Evolutionary conservation across 495 filamentous ascomycete species (phyloP), one percentile per base, ranked within the genome.

Genomic region (Schizothecium vesticola): DNA sequence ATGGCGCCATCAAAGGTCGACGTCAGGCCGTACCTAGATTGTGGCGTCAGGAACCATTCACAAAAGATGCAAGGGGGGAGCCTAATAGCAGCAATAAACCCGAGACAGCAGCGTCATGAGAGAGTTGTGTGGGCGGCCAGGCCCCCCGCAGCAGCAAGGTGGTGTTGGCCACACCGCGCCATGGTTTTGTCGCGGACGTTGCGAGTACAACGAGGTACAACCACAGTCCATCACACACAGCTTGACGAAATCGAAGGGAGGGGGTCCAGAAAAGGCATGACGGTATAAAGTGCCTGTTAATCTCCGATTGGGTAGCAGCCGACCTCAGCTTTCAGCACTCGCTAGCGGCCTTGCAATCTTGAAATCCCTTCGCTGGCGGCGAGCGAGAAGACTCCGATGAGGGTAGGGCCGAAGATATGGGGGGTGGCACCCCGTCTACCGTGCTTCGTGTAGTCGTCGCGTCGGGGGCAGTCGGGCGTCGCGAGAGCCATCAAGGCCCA

Each of bases 251-350:
- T 25, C 58, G 23, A 59, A 25, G 19, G 36, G 24, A 56, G 62
- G 25, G 33, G 29, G 56, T 59, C 31, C 33, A 31, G 21, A 22
- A 65, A 51, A 51, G 43, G 69, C 69, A 71, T 71, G 69, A 71
- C 57, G 56, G 56, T 58, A 71, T 43, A 71, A 64, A 71, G 67
- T 71, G 61, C 25, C 13, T 19, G 16, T 67, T 70, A 70, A 70
- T 70, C 61, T 72, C 70, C 70, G 70, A 72, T 67, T 70, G 29
- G 70, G 70, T 71, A 56, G 66, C 66, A 71, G 11, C 62, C 64
- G 62, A 19, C 51, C 36, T 26, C 25, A 68, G 29, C 61, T 33
- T 26, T 16, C 26, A 59, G 21, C 25, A 36, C 56, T 70, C 69
- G 69, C 64, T 70, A 67, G 64, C 67, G 65, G 12, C 25, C 57